Conservation (phyloP, 2,329 filamentous ascomycete species). For the Calcarisporium arbuscula region DNA sequence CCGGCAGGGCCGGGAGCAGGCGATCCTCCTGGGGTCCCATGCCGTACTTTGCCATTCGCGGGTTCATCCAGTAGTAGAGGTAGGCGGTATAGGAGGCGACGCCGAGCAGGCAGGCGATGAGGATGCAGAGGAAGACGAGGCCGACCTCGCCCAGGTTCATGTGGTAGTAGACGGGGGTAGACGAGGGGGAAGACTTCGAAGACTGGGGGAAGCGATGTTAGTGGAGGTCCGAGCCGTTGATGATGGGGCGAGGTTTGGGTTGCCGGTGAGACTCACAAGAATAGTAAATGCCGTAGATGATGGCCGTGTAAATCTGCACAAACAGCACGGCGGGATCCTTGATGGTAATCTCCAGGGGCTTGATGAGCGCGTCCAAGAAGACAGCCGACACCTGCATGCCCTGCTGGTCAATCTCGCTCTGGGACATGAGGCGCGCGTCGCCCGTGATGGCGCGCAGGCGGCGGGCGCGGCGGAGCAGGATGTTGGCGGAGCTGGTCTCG, state of each 20-base stretch:
- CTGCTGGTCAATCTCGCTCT: constrained; percentile 59
- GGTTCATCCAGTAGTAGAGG: constrained; percentile 45
- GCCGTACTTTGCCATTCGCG: constrained; percentile 41
- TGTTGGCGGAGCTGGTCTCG: constrained; percentile 54
- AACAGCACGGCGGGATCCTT: constrained; percentile 58
- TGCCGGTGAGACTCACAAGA: constrained; percentile 32
- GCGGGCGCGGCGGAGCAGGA: constrained; percentile 53
- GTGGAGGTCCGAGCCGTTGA: background rate
- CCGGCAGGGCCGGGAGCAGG: constrained; percentile 48
- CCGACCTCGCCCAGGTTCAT: constrained; percentile 54
- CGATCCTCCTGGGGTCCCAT: constrained; percentile 47
- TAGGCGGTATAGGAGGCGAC: constrained; percentile 43
- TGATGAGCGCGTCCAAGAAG: constrained; percentile 50
- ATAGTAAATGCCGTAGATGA: constrained; percentile 58
- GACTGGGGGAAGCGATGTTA: constrained; percentile 19
- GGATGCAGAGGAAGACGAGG: constrained; percentile 54
- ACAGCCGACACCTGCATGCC: constrained; percentile 41
- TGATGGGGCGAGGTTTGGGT: no score
- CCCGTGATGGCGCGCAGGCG: constrained; percentile 57
- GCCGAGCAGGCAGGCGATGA: constrained; percentile 50
- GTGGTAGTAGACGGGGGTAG: constrained; percentile 50
- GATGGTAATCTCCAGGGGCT: constrained; percentile 53
- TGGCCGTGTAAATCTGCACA: constrained; percentile 53
- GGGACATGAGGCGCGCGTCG: constrained; percentile 48
- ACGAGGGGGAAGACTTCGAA: constrained; percentile 64